Base-by-base conservation (phyloP, 805 yeast species). In the Cyberlindnera maclurae region DNA sequence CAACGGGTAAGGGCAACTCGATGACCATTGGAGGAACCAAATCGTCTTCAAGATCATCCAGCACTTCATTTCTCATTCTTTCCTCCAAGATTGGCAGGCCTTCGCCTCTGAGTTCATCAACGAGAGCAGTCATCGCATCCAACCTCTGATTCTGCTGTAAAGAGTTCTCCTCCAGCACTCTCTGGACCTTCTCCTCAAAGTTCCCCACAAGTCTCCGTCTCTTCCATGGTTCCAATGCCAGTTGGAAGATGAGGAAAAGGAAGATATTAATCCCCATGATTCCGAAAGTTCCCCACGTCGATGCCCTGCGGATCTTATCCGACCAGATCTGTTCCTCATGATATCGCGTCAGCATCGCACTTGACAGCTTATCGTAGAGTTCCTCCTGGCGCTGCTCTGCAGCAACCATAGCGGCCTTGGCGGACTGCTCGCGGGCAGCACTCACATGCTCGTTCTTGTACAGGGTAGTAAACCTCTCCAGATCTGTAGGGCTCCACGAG, bases 271-370 rank as follows among this genome's bases (percentile, higher is more conserved):
- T 72, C 1, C 87, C 93, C 95, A 89, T 87, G 31, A 93, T 68
- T 4, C 80, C 64, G 71, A 93, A 78, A 0, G 99, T 93, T 3
- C 97, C 98, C 95, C 96, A 93, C 0, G 97, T 89, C 5, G 96
- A 85, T 5, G 95, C 87, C 47, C 89, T 74, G 44, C 98, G 69
- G 43, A 93, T 93, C 60, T 89, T 89, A 62, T 93, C 98, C 2
- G 96, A 86, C 97, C 98, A 93, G 7, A 93, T 77, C 60, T 93
- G 97, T 54, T 93, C 99, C 58, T 93, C 97, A 46, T 90, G 96
- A 53, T 93, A 93, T 49, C 97, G 67, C 2, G 88, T 79, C 53
- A 90, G 67, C 13, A 93, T 93, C 42, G 85, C 80, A 40, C 79
- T 79, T 13, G 87, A 79, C 34, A 88, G 62, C 40, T 71, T 74